These are phyloP conservation scores for Salix brachista DNA, from an alignment of 345 rosid species.

Conservation along the genomic window DNA sequence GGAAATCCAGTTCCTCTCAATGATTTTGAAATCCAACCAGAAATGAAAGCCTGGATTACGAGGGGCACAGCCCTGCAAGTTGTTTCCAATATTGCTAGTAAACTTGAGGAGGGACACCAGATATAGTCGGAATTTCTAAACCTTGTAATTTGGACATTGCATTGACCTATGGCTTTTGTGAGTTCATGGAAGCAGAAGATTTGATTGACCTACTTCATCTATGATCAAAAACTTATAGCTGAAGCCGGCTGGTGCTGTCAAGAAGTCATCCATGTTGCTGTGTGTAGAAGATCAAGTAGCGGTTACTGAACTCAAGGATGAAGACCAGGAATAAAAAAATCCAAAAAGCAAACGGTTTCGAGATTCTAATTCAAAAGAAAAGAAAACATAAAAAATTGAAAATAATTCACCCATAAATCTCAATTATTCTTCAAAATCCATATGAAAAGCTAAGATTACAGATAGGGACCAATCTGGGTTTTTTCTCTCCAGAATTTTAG, in stretches of 20 bases:
- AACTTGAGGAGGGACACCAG: slow-evolving; percentile 24
- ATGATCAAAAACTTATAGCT: slow-evolving; percentile 4
- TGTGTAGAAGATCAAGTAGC: background rate
- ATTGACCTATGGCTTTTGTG: slow-evolving; percentile 11
- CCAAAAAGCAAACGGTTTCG: no score
- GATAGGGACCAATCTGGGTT: no score
- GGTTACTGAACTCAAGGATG: no score
- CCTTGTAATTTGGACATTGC: slow-evolving; percentile 15
- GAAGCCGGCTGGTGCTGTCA: slow-evolving; percentile 15
- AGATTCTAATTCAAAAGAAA: no score
- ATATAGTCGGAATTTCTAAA: slow-evolving; percentile 21
- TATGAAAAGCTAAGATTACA: no score
- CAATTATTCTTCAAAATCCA: no score
- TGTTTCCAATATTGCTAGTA: slow-evolving; percentile 41
- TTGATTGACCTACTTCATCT: slow-evolving; percentile 2
- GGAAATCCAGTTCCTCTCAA: slow-evolving; percentile 48
- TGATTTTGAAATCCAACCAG: slow-evolving; percentile 61
- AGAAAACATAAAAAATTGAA: no score
- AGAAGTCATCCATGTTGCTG: slow-evolving; percentile 4
- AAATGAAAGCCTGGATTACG: slow-evolving; percentile 67
- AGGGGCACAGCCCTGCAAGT: slow-evolving; percentile 62
- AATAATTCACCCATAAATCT: no score
- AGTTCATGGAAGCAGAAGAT: slow-evolving; percentile 20
- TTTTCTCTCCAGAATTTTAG: no score
- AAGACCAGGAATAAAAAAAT: background rate